These are phyloP conservation scores for Entomortierella beljakovae DNA, from an alignment of 192 early-diverging fungal species.

Conservation along the genomic window DNA sequence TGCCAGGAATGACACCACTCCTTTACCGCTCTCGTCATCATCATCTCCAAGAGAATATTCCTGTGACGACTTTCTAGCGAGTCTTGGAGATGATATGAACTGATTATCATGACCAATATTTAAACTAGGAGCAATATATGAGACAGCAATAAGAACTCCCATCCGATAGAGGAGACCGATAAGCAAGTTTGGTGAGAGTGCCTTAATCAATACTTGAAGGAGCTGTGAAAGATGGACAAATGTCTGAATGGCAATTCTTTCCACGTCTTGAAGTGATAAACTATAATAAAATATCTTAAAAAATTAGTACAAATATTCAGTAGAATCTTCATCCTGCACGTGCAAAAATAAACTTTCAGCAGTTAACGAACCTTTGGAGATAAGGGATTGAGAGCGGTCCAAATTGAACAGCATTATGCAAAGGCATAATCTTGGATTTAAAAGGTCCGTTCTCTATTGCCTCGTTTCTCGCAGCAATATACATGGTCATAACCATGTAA, in stretches of 20 bases:
- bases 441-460: constrained; percentile 39
- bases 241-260: constrained; percentile 33
- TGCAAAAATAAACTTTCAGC: neutral
- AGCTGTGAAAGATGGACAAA: constrained; percentile 45
- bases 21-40: constrained; percentile 9
- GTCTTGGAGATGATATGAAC: neutral
- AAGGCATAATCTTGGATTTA: constrained; percentile 42
- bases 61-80: constrained; percentile 10
- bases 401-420: constrained; percentile 47
- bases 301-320: neutral
- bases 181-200: constrained; percentile 44
- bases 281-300: constrained; percentile 1
- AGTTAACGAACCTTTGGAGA: constrained; percentile 35
- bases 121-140: constrained; percentile 41
- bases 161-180: constrained; percentile 49
- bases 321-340: neutral
- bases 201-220: constrained; percentile 19
- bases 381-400: constrained; percentile 43
- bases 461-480: constrained; percentile 53
- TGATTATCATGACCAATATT: constrained; percentile 34
- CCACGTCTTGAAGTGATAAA: constrained; percentile 33
- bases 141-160: constrained; percentile 42
- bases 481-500: constrained; percentile 54
- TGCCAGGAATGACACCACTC: constrained; percentile 25
- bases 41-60: constrained; percentile 18